Conservation (phyloP, 2,329 filamentous ascomycete genomes). For the Stagonosporopsis vannaccii region DNA sequence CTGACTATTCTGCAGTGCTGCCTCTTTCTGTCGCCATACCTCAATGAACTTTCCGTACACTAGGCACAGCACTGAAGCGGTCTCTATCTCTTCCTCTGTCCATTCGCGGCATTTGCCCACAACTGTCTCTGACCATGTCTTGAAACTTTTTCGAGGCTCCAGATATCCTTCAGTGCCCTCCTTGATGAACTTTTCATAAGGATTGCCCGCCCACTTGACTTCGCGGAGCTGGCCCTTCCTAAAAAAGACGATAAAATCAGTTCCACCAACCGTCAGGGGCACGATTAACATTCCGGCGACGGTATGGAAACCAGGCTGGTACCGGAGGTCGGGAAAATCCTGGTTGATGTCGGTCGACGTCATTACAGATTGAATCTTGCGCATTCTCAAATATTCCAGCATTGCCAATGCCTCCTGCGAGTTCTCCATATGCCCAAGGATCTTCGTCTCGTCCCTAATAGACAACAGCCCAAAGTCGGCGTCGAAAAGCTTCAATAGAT, state of each 20-base stretch:
- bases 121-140: conserved; percentile 81
- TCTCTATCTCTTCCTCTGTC: conserved; percentile 89
- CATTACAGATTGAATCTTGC: conserved; percentile 75
- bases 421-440: conserved; percentile 76
- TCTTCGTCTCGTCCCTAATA: conserved; percentile 87
- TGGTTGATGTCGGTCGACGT: conserved; percentile 76
- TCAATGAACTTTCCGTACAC: conserved; percentile 92
- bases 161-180: conserved; percentile 76
- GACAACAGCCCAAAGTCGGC: conserved; percentile 87
- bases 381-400: conserved; percentile 83
- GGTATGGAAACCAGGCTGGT: conserved; percentile 77
- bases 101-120: conserved; percentile 85
- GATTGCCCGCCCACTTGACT: conserved; percentile 87
- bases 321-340: conserved; percentile 83
- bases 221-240: conserved; percentile 77
- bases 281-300: conserved; percentile 84
- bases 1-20: conserved; percentile 80
- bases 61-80: conserved; percentile 83
- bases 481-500: conserved; percentile 82
- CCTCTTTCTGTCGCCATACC: conserved; percentile 91
- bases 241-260: conserved; percentile 91
- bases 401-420: conserved; percentile 84
- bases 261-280: conserved; percentile 75
- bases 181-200: conserved; percentile 78
- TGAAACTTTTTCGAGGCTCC: conserved; percentile 81